A percentile compares a stretch with the other conserved stretches of the same genome.
Conservation (phyloP, 371 early-diverging fungal genomes). For the Syncephalis plumigaleata region DNA sequence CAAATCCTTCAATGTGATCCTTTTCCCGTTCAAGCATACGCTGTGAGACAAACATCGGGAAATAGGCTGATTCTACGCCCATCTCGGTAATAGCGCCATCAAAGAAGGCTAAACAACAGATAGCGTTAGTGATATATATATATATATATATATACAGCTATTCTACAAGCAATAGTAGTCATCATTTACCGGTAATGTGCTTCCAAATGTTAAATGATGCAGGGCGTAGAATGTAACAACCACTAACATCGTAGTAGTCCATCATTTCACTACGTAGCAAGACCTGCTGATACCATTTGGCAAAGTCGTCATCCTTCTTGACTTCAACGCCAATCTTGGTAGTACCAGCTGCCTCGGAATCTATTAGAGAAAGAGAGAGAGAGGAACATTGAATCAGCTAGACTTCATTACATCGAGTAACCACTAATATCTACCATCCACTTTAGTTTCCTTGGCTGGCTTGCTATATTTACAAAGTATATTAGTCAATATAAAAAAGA, state of each 20-base stretch:
- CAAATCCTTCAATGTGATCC: constrained; percentile 99
- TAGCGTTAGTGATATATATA: background rate
- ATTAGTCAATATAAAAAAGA: no score
- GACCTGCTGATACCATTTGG: constrained; percentile 90
- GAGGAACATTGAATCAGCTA: no score
- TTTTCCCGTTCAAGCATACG: constrained; percentile 91
- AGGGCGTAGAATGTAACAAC: constrained; percentile 99
- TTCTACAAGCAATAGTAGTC: no score
- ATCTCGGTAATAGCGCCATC: constrained; percentile 77
- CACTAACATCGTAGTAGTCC: constrained; percentile 98
- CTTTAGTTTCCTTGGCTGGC: no score
- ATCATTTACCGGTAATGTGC: constrained; percentile 66
- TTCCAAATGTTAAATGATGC: constrained; percentile 97
- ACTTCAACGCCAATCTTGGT: constrained; percentile 78
- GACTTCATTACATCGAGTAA: no score
- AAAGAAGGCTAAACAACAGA: constrained; percentile 71
- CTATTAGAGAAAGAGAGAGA: no score
- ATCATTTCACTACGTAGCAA: constrained; percentile 92
- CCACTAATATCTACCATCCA: no score
- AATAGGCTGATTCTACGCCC: constrained; percentile 97
- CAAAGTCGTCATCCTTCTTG: constrained; percentile 87
- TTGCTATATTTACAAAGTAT: no score
- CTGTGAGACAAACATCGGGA: constrained; percentile 99
- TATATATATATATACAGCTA: background rate
- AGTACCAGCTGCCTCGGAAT: background rate